phyloP scores from a whole-genome alignment of 108 stramenopile genomes.

The Cyclostephanos invisitatus region DNA sequence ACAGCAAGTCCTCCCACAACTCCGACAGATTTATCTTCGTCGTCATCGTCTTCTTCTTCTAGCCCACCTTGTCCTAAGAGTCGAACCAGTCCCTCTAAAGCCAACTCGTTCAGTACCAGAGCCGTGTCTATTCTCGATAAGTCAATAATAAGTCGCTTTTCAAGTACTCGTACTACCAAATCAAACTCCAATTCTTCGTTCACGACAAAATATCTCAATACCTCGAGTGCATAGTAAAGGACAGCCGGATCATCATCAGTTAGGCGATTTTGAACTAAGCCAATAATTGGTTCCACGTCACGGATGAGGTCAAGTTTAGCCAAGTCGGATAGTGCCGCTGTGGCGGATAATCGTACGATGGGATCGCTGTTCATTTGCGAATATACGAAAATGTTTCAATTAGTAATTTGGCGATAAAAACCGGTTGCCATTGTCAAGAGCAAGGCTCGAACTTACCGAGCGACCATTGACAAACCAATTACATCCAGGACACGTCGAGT shows the following conservation, averaged over 20 bases:
- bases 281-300: constrained; percentile 66
- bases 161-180: constrained; percentile 69
- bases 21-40: constrained; percentile 33
- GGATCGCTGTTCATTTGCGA: constrained; percentile 27
- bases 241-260: constrained; percentile 55
- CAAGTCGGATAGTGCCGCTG: constrained; percentile 67
- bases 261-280: constrained; percentile 67
- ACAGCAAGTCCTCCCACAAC: constrained; percentile 28
- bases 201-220: constrained; percentile 60
- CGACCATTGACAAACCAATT: constrained; percentile 50
- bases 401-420: neutral
- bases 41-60: constrained; percentile 43
- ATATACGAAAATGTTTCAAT: too few relatives aligned
- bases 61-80: constrained; percentile 63
- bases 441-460: constrained; percentile 13
- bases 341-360: constrained; percentile 63
- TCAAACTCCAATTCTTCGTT: constrained; percentile 74
- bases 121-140: constrained; percentile 37
- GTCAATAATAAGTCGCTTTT: constrained; percentile 56
- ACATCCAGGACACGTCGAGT: constrained; percentile 66
- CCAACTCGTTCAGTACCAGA: constrained; percentile 37
- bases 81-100: constrained; percentile 60
- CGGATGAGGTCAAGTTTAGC: constrained; percentile 67
- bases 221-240: constrained; percentile 53
- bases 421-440: neutral